Base-by-base conservation (phyloP, 2,329 filamentous ascomycete genomes). In the Cryphonectria naterciae region DNA sequence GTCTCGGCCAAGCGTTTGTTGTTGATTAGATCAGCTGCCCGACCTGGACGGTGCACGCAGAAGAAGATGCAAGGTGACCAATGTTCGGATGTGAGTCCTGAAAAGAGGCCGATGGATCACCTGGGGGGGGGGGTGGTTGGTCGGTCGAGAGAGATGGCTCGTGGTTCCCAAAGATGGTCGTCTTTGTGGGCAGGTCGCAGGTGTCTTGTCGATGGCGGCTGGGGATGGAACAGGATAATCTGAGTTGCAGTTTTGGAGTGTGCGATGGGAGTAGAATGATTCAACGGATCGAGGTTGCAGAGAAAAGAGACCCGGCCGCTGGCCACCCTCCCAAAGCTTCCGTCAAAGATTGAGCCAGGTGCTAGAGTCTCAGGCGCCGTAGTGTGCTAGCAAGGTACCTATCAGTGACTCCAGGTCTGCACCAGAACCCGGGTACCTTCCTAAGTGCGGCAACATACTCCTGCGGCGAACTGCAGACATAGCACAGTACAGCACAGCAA, bases 21-120 rank as follows among this genome's bases (percentile, higher is more conserved):
- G 62, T 66, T 70, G 69, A 46, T 65, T 68, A 58, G 65, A 66
- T 73, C 63, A 71, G 71, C 69, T 71, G 65, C 58, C 58, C 43
- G 60, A 43, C 70, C 62, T 70, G 54, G n/a, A 49, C 41, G 63
- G 46, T 35, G 15, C 43, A 68, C 43, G 28, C 68, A 71, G 49
- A n/a, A 49, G 6, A 49, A n/a, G 46, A n/a, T 22, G 46, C 6
- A n/a, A n/a, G 46, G 46, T 49, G 63, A 71, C 63, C 52, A 68
- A 56, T 54, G 43, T 28, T 67, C n/a, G 56, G 28, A 39, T 46
- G 69, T 43, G 49, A 66, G 65, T 37, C 68, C 25, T 32, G 52
- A 56, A 65, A 56, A 67, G 63, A 43, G 41, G 41, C 13, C 13
- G 37, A 64, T 46, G 61, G 43, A 63, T 54, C 56, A 60, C 39